These are phyloP conservation scores for Barnettozyma sucrosica DNA, from an alignment of 805 yeast genomes.

Conservation along the genomic window DNA sequence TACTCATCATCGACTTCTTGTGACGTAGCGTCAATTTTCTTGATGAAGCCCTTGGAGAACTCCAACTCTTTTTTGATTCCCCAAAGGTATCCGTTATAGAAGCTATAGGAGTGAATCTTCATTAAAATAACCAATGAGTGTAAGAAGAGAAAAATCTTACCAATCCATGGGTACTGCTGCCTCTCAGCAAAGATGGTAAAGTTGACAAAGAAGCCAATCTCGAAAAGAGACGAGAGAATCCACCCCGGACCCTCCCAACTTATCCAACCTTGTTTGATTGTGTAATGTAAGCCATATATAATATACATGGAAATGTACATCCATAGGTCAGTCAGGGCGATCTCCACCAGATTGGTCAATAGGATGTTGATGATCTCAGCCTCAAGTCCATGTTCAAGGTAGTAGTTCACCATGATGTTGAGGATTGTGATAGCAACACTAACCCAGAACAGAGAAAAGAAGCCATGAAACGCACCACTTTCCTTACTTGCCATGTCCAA, in stretches of 20 bases:
- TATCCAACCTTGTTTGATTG: slow-evolving; percentile 39
- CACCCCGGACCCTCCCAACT: slow-evolving; percentile 66
- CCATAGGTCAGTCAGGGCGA: slow-evolving; percentile 66
- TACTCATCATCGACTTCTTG: slow-evolving; percentile 16
- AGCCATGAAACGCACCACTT: slow-evolving; percentile 54
- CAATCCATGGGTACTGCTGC: slow-evolving; percentile 79
- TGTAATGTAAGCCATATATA: slow-evolving; percentile 52
- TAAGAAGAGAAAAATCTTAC: slow-evolving; percentile 68
- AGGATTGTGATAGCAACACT: slow-evolving; percentile 37
- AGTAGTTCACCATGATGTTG: slow-evolving; percentile 49
- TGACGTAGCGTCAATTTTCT: slow-evolving; percentile 30
- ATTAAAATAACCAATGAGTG: slow-evolving; percentile 84
- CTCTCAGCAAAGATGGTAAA: slow-evolving; percentile 53
- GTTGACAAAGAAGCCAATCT: slow-evolving; percentile 44
- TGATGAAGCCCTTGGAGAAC: slow-evolving; percentile 40
- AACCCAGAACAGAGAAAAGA: slow-evolving; percentile 78
- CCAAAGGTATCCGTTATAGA: slow-evolving; percentile 90
- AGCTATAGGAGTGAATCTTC: slow-evolving; percentile 94
- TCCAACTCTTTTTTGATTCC: slow-evolving; percentile 47
- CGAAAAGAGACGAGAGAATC: slow-evolving; percentile 52
- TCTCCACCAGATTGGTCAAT: slow-evolving; percentile 52
- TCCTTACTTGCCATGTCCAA: slow-evolving; percentile 19
- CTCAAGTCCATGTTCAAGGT: slow-evolving; percentile 40
- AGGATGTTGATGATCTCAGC: slow-evolving; percentile 55
- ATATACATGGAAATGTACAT: slow-evolving; percentile 71